Conservation (phyloP, 108 stramenopile genomes). For the Fistulifera pelliculosa region DNA sequence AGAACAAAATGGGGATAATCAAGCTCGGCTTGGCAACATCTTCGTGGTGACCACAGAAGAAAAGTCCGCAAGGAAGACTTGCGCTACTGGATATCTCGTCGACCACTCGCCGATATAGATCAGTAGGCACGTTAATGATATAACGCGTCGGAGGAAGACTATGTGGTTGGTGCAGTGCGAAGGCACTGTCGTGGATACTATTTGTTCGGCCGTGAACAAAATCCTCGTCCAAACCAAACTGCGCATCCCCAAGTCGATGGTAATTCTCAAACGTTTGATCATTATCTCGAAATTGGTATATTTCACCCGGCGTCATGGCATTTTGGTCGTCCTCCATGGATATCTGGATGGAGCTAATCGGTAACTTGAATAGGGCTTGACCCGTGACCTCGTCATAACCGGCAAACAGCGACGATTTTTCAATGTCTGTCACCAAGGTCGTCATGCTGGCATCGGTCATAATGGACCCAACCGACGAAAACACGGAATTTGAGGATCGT, state of each 20-base stretch:
- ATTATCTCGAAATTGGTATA: constrained; percentile 14
- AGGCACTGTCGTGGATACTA: constrained; percentile 5
- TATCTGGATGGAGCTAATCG: constrained; percentile 47
- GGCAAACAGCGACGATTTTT: constrained; percentile 46
- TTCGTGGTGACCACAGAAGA: constrained; percentile 83
- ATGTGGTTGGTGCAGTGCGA: constrained; percentile 1
- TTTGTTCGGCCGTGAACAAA: neutral
- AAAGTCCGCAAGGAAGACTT: constrained; percentile 71
- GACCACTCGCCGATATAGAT: constrained; percentile 60
- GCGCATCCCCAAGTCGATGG: constrained; percentile 11
- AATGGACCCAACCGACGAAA: neutral
- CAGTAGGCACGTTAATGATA: constrained; percentile 45
- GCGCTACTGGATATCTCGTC: constrained; percentile 54
- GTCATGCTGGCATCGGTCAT: neutral
- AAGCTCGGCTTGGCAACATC: constrained; percentile 68
- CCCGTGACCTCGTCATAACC: constrained; percentile 44
- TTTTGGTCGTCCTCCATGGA: constrained; percentile 24
- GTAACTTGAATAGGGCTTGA: constrained; percentile 46
- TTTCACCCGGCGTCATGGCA: constrained; percentile 10
- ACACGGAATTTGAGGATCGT: too few relatives aligned
- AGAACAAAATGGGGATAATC: constrained; percentile 51
- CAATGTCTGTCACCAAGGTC: constrained; percentile 33
- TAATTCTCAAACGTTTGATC: constrained; percentile 27
- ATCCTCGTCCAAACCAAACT: constrained; percentile 7
- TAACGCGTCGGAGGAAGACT: constrained; percentile 40